A percentile compares a stretch with the other conserved stretches of the same genome.
These are phyloP conservation scores for Echeveria elegans DNA, from an alignment of 164 flowering plant species.

Conservation along the genomic window DNA sequence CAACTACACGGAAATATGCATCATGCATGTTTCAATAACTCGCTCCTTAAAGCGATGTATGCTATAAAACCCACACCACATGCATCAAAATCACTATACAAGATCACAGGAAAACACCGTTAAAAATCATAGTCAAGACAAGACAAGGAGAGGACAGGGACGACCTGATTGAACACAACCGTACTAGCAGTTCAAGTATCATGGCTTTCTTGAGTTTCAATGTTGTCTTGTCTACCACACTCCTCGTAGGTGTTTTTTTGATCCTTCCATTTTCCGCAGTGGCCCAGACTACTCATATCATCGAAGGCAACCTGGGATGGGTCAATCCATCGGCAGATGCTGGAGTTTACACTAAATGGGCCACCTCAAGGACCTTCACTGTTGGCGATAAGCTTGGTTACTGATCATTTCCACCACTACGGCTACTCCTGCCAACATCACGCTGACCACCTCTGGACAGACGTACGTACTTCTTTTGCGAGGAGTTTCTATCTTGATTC, in stretches of 20 bases:
- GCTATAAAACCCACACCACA: background rate
- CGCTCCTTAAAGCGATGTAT: background rate
- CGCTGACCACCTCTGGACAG: slow-evolving; percentile 13
- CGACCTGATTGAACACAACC: slow-evolving; percentile 17
- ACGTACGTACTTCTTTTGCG: slow-evolving; percentile 22
- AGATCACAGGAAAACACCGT: no score
- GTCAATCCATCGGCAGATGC: slow-evolving; percentile 11
- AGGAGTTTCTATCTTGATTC: no score
- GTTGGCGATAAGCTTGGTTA: slow-evolving; percentile 26
- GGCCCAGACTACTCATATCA: slow-evolving; percentile 20
- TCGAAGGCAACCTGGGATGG: slow-evolving; percentile 29
- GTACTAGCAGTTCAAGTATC: slow-evolving; percentile 18
- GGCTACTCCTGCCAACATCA: slow-evolving; percentile 18
- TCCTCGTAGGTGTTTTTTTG: slow-evolving; percentile 4
- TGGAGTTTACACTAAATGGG: slow-evolving; percentile 23
- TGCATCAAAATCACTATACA: background rate
- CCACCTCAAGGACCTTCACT: slow-evolving; percentile 14
- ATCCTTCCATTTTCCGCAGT: slow-evolving; percentile 9
- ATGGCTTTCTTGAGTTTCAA: slow-evolving; percentile 7
- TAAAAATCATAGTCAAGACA: no score
- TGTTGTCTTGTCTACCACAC: slow-evolving; percentile 4
- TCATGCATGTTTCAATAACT: background rate
- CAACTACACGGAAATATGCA: background rate
- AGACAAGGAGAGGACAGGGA: slow-evolving; percentile 14
- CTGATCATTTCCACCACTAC: background rate